Evolutionary conservation across 148 eudicot genomes (phyloP).

Genomic region (Gaultheria prostrata): DNA sequence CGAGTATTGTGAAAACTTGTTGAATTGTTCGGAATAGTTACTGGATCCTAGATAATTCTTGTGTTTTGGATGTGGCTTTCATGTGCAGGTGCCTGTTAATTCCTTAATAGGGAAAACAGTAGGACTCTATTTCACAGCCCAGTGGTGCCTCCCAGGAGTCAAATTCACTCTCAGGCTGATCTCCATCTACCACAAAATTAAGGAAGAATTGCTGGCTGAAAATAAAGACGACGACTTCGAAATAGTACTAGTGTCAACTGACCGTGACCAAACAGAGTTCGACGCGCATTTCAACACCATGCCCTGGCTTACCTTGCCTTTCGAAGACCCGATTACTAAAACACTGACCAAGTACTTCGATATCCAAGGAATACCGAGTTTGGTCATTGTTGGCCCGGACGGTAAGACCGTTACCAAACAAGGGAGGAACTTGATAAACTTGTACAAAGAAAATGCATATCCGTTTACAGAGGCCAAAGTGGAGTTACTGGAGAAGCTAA

Average conservation of each 20-base stretch:
- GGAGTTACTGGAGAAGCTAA: slow-evolving; percentile 41
- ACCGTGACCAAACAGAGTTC: slow-evolving; percentile 41
- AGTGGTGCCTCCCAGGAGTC: slow-evolving; percentile 66
- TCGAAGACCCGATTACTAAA: slow-evolving; percentile 40
- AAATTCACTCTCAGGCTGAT: slow-evolving; percentile 56
- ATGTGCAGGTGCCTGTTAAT: slow-evolving; percentile 40
- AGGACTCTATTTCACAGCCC: slow-evolving; percentile 70
- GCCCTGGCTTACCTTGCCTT: slow-evolving; percentile 77
- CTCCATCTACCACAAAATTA: slow-evolving; percentile 57
- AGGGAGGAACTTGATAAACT: slow-evolving; percentile 59
- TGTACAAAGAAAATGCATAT: slow-evolving; percentile 63
- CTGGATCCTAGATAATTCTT: no score
- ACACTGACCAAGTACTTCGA: slow-evolving; percentile 53
- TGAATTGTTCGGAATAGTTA: no score
- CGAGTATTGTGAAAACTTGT: no score
- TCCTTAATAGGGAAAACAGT: slow-evolving; percentile 60
- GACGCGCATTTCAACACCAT: slow-evolving; percentile 39
- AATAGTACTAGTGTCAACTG: slow-evolving; percentile 56
- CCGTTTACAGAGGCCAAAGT: slow-evolving; percentile 57
- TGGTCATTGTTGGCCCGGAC: slow-evolving; percentile 57
- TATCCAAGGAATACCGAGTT: slow-evolving; percentile 51
- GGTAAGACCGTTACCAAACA: slow-evolving; percentile 61
- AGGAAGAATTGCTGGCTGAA: slow-evolving; percentile 24
- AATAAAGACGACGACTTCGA: slow-evolving; percentile 42
- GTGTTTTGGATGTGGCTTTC: neutral